Evolutionary conservation across 2,329 filamentous ascomycete species (phyloP), one percentile per base, ranked within the genome.

Genomic region (Hypoxylon sp.): DNA sequence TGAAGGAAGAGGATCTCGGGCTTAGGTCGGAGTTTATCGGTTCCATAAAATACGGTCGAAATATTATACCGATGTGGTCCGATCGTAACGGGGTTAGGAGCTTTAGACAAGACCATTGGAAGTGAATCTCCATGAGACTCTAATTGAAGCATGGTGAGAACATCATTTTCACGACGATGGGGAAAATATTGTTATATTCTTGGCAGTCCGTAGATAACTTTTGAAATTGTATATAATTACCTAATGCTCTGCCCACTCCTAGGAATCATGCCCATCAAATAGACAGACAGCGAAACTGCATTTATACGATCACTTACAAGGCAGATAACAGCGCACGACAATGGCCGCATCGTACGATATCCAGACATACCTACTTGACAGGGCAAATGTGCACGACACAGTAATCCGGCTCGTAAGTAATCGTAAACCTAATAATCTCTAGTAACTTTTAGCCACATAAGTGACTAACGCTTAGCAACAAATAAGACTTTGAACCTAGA

Each of bases 371-470:
- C 74, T 79, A n/a, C 73, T 79, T 17, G 76, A 78, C 67, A 71
- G 72, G 38, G 73, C 76, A 28, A 78, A 79, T 61, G 74, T 79
- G 49, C 72, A 78, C 6, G 76, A 78, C 48, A 75, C 74, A 0
- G 62, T 78, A 3, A 63, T 50, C 34, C 74, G 73, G 28, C 63
- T 77, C 28, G 76, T 78, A 66, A 53, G 63, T 61, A 7, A 9
- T 13, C 48, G 13, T n/a, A 9, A 28, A 19, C 38, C 19, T 9
- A 2, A 10, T 9, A 11, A n/a, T 19, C 2, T 41, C 7, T 13
- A 13, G n/a, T 2, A 19, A 6, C n/a, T 34, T 17, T n/a, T 36
- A 5, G 7, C n/a, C 11, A 28, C 23, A 17, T 43, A 3, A 34
- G 49, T 41, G 2, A 28, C 53, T 65, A 56, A 64, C 23, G 41